Conservation (phyloP, 257 asterid species). For the Nicotiana obtusifolia region DNA sequence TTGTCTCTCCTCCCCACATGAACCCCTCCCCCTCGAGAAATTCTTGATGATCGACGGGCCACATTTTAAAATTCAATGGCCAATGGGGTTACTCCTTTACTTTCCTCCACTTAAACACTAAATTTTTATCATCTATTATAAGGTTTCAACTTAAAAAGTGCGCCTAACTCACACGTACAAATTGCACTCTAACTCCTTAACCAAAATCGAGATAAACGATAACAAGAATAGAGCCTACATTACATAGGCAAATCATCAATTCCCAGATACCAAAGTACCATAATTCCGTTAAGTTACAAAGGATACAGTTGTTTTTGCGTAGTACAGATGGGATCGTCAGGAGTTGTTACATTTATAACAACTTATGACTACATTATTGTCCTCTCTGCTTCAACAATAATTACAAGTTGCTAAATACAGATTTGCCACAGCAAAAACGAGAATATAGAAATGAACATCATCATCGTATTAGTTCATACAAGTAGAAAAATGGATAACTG, state of each 20-base stretch:
- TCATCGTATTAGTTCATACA: not conserved
- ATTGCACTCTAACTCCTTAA: no score
- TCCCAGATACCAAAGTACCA: not conserved
- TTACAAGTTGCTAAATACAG: not conserved
- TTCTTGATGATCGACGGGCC: no score
- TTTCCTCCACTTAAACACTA: no score
- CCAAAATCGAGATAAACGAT: no score
- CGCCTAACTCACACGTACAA: no score
- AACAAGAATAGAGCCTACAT: not conserved
- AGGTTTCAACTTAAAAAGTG: no score
- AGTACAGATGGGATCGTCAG: not conserved
- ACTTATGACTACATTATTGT: not conserved
- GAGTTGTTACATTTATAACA: not conserved
- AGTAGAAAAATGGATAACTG: not conserved
- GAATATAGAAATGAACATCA: not conserved
- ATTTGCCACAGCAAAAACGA: not conserved
- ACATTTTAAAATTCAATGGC: no score
- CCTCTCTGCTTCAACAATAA: slow-evolving; percentile 2
- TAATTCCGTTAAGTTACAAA: not conserved
- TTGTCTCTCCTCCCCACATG: no score
- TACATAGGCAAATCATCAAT: not conserved
- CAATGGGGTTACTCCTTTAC: accelerated
- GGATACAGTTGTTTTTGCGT: not conserved
- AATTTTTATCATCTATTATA: no score
- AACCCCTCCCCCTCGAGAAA: no score